Base-by-base conservation (phyloP, 805 yeast genomes). In the Komagataella pseudopastoris region DNA sequence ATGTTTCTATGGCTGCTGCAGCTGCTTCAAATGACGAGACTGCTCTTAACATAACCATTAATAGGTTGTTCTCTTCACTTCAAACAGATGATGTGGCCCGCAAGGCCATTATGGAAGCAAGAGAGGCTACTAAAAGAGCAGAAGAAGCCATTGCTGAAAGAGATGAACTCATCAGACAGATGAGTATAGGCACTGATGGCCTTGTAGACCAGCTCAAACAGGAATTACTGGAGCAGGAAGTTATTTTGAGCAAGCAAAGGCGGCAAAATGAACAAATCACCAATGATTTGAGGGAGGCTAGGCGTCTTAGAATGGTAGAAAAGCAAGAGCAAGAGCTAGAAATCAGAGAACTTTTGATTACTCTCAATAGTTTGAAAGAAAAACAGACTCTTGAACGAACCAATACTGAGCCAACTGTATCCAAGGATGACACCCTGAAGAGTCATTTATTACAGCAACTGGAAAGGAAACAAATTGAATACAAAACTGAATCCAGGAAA, bases 21-120 rank as follows among this genome's bases (percentile, higher is more conserved):
- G 71, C 79, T 5, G 65, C 79, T 1, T 69, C 71, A 45, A 79
- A 76, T 53, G 76, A 77, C 50, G 85, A 81, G 49, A 72, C 81
- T n/a, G 80, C 87, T 14, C 73, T 88, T 56, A 86, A 84, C 51
- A 78, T 85, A 49, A 87, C 95, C 1, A 81, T 90, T 43, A 88
- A 86, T 59, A 72, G 80, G 51, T 69, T 91, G 48, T 72, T 80
- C 53, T 81, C 88, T 46, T 75, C 85, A 23, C 72, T 90, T 60
- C 81, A 82, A 57, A 86, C 96, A 0, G 96, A 91, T 63, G 95
- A 88, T 51, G 82, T 83, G 66, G 95, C 95, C 10, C 72, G 81
- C 50, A 74, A 85, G 54, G 95, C 96, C 61, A 71, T 56, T 56
- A 65, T 53, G 63, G 76, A 73, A 53, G 66, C 68, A n/a, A 70